Evolutionary conservation across 2,329 filamentous ascomycete species (phyloP).

Genomic region (Alternaria conjuncta): DNA sequence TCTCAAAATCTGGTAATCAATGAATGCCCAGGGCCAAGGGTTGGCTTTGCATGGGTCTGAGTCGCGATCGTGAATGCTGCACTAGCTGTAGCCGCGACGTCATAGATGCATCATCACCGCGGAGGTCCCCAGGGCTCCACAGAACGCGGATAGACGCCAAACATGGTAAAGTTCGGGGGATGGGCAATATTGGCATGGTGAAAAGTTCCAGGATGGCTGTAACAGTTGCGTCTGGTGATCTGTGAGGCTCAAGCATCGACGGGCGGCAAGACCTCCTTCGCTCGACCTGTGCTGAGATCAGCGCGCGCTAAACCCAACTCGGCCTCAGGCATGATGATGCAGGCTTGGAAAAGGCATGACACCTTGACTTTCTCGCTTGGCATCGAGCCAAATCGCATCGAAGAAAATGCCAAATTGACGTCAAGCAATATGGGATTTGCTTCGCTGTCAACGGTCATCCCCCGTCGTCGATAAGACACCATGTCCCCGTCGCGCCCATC

Average conservation of each 20-base stretch:
- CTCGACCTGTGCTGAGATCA: neutral
- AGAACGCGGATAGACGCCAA: neutral
- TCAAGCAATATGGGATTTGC: conserved; percentile 8
- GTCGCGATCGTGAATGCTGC: neutral
- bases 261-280: neutral
- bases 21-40: neutral
- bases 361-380: conserved; percentile 6
- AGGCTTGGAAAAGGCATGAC: conserved; percentile 1
- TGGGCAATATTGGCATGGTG: neutral
- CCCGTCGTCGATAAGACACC: neutral
- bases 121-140: neutral
- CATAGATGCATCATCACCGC: conserved; percentile 16
- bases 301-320: neutral
- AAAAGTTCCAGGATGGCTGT: neutral
- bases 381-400: neutral
- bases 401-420: conserved; percentile 8
- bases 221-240: neutral
- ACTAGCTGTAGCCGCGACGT: conserved; percentile 8
- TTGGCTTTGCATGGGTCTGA: neutral
- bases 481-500: neutral
- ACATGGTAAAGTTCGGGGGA: neutral
- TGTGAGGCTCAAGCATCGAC: neutral
- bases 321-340: neutral
- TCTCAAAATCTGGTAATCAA: neutral
- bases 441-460: neutral